These are phyloP conservation scores for Phytophthora pinifolia DNA, from an alignment of 352 stramenopile species.

Conservation along the genomic window DNA sequence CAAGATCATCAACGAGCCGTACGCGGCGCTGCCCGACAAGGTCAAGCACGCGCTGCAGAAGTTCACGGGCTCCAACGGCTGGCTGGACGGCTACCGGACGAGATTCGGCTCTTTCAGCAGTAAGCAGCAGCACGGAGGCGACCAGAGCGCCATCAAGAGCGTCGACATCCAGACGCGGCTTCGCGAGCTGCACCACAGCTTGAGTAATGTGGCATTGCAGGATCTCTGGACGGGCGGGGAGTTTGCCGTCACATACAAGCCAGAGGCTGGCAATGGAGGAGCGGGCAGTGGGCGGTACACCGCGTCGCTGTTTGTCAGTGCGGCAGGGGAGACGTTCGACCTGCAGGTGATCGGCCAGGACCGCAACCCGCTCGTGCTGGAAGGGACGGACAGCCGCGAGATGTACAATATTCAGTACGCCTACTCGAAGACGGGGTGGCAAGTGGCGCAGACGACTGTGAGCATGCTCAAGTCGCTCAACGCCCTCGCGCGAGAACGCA, in stretches of 20 bases:
- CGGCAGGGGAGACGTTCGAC: slow-evolving; percentile 76
- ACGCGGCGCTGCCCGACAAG: slow-evolving; percentile 69
- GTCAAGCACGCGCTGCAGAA: slow-evolving; percentile 69
- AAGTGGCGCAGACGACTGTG: slow-evolving; percentile 80
- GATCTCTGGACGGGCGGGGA: slow-evolving; percentile 83
- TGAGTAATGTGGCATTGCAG: slow-evolving; percentile 57
- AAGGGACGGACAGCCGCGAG: slow-evolving; percentile 60
- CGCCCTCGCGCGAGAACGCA: slow-evolving; percentile 57
- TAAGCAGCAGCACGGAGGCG: slow-evolving; percentile 49
- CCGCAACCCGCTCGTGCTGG: slow-evolving; percentile 52
- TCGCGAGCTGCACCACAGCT: slow-evolving; percentile 75
- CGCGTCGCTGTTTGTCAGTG: slow-evolving; percentile 76
- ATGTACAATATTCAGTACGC: slow-evolving; percentile 78
- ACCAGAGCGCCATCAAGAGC: slow-evolving; percentile 77
- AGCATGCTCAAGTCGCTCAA: slow-evolving; percentile 82
- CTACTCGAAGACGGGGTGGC: slow-evolving; percentile 80
- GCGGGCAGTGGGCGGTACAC: slow-evolving; percentile 51
- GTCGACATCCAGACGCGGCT: slow-evolving; percentile 86
- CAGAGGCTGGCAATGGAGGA: slow-evolving; percentile 12
- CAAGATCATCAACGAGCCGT: slow-evolving; percentile 74
- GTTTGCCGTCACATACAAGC: slow-evolving; percentile 73
- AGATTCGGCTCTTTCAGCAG: slow-evolving; percentile 83
- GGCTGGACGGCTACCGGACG: slow-evolving; percentile 84
- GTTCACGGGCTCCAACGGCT: slow-evolving; percentile 84
- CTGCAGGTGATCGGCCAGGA: slow-evolving; percentile 82